phyloP scores from a whole-genome alignment of 106 monocot genomes.

The Iris macrosiphon region DNA sequence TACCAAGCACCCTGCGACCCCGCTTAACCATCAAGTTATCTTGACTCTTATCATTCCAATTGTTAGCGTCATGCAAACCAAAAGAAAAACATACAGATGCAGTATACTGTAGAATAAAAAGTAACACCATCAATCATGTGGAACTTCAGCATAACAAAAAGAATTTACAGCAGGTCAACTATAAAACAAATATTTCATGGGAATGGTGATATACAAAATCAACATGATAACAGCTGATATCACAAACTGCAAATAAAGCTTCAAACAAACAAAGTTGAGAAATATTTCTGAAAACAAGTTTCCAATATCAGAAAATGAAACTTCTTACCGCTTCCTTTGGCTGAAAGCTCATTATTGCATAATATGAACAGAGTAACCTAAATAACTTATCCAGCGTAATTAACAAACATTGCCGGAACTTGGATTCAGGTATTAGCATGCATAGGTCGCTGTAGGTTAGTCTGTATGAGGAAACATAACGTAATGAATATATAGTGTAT shows the following conservation, averaged over 20 bases:
- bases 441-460: conserved; percentile 97
- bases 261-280: not conserved
- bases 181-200: no score
- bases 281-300: conserved; percentile 2
- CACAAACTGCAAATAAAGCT: not conserved
- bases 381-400: conserved; percentile 71
- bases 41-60: no score
- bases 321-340: conserved; percentile 45
- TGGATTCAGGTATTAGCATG: conserved; percentile 79
- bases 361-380: conserved; percentile 85
- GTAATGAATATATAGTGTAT: conserved; percentile 1
- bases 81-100: no score
- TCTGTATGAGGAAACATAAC: conserved; percentile 30
- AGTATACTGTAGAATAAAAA: no score
- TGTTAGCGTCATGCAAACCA: no score
- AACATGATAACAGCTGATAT: no score
- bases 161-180: no score
- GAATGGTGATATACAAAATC: no score
- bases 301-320: not conserved
- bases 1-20: no score
- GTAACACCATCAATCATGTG: no score
- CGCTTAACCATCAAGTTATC: no score
- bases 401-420: conserved; percentile 73
- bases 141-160: no score
- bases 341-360: conserved; percentile 80